phyloP scores from a whole-genome alignment of 371 early-diverging fungal species.

The Batkoa obscura region DNA sequence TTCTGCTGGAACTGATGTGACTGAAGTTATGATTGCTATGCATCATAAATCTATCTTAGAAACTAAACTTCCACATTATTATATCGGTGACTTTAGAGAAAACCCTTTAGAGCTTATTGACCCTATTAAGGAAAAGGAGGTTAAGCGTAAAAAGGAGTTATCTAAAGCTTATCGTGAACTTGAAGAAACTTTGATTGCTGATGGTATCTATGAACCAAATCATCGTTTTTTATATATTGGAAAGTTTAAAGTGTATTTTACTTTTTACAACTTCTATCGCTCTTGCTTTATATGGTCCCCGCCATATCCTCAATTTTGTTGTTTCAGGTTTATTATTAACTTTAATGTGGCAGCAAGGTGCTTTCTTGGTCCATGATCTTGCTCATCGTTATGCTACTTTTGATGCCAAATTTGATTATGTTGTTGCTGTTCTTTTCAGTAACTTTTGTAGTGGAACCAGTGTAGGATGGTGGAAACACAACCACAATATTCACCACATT shows the following conservation, averaged over 20 bases:
- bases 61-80: conserved; percentile 48
- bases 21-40: conserved; percentile 71
- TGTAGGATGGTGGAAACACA: conserved; percentile 92
- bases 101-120: not conserved
- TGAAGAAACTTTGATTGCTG: conserved; percentile 15
- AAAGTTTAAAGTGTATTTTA: conserved; percentile 39
- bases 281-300: conserved; percentile 39
- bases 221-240: conserved; percentile 56
- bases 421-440: conserved; percentile 64
- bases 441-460: conserved; percentile 72
- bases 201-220: conserved; percentile 25
- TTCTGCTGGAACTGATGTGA: conserved; percentile 76
- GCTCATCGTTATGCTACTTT: conserved; percentile 87
- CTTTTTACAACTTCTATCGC: conserved; percentile 34
- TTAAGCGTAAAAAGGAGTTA: conserved; percentile 10
- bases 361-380: conserved; percentile 85
- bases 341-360: conserved; percentile 79
- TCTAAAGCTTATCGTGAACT: conserved; percentile 3
- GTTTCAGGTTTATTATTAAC: conserved; percentile 33
- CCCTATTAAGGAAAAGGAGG: conserved; percentile 1
- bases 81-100: conserved; percentile 38
- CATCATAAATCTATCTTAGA: conserved; percentile 71
- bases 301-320: conserved; percentile 27
- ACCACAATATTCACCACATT: conserved; percentile 88
- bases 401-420: conserved; percentile 43